Evolutionary conservation across 2,329 filamentous ascomycete genomes (phyloP), one percentile per base, ranked within the genome.

Genomic region (Alternaria brassicae): DNA sequence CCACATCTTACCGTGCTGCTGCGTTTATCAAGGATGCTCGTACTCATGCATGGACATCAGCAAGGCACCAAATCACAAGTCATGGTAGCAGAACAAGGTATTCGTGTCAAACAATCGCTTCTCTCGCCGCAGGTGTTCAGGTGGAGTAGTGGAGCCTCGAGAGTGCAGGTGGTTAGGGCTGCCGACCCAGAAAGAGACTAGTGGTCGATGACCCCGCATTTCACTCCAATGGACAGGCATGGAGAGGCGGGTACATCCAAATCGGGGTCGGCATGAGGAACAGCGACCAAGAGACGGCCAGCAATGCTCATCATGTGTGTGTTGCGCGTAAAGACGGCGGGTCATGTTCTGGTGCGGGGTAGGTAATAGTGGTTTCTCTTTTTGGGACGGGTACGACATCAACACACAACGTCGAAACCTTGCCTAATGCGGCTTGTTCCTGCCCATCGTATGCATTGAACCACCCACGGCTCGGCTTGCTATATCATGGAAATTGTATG

Each of bases 171-270:
- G n/a, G 13, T 48, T 6, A n/a, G 10, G 34, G 34, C 17, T 36
- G 32, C 52, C 52, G 52, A 32, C n/a, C 52, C 52, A 25, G 34
- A 54, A 54, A 30, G 5, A 36, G 52, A 17, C 28, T 54, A 54
- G 52, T 12, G 32, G 12, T n/a, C 6, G 17, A 23, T n/a, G 37
- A 32, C 52, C 42, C 41, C 52, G 42, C 52, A 44, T 23, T 36
- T 27, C 10, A 2, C 52, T 30, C 52, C 52, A 30, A 32, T 40
- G 32, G 25, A n/a, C 13, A 23, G 25, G 23, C 25, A 42, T 40
- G 52, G 42, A 9, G 42, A 48, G 17, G 52, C 52, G 52, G 52
- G 27, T 30, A 30, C 34, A 23, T 48, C 42, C 42, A 4, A 12
- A 48, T 54, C 45, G 13, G 52, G 52, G 52, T 48, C 52, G 52